These are phyloP conservation scores for Leucocoprinus birnbaumii DNA, from an alignment of 768 basidiomycete species.

Conservation along the genomic window DNA sequence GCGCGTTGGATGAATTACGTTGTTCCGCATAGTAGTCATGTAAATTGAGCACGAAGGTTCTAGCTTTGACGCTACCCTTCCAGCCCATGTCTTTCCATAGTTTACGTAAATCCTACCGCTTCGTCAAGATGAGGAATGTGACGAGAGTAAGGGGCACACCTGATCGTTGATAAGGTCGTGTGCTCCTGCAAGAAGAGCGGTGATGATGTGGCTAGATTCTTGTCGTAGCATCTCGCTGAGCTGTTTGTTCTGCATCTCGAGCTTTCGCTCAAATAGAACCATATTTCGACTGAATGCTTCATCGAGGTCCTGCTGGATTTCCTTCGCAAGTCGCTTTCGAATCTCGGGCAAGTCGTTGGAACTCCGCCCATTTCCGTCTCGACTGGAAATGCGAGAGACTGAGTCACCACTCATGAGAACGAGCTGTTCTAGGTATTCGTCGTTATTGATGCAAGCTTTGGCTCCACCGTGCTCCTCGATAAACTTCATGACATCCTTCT, in stretches of 20 bases:
- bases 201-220: constrained; percentile 1
- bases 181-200: constrained; percentile 24
- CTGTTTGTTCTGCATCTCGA: constrained; percentile 39
- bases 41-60: constrained; percentile 44
- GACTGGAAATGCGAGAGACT: constrained; percentile 20
- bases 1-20: background rate
- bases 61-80: constrained; percentile 50
- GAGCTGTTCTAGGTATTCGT: constrained; percentile 28
- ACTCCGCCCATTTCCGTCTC: background rate
- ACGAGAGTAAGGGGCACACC: constrained; percentile 18
- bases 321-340: constrained; percentile 29
- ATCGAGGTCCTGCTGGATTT: constrained; percentile 34
- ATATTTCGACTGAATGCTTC: constrained; percentile 35
- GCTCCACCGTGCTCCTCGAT: constrained; percentile 37
- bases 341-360: background rate
- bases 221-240: constrained; percentile 12
- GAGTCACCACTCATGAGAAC: constrained; percentile 29
- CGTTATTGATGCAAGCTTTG: constrained; percentile 29
- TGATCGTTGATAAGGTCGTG: constrained; percentile 42
- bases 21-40: constrained; percentile 34
- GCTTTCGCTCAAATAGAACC: constrained; percentile 41
- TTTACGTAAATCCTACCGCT: constrained; percentile 5
- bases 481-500: constrained; percentile 34
- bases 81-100: constrained; percentile 27
- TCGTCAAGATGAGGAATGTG: background rate